Evolutionary conservation across 2,329 filamentous ascomycete species (phyloP), one percentile per base, ranked within the genome.

Genomic region (Hypoxylon sp.): DNA sequence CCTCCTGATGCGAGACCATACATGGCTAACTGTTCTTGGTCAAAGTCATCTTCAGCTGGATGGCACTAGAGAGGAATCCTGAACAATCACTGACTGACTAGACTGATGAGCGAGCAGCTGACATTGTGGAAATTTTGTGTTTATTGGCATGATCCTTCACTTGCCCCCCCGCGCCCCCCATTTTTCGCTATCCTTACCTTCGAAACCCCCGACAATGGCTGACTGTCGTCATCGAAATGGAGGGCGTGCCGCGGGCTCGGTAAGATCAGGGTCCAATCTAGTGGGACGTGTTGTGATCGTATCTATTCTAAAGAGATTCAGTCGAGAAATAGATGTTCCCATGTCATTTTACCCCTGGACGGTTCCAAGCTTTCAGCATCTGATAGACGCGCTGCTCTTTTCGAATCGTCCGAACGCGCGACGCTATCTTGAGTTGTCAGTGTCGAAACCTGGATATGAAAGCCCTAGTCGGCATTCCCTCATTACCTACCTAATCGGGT

Each of bases 241-340:
- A 57, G 21, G 34, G 46, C 45, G 65, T 70, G 34, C 68, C 68
- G 68, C 39, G 59, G 68, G 65, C 68, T 66, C 59, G 68, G 68
- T 68, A 70, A 67, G 63, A 56, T 59, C 61, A 70, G 58, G 68
- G 62, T 63, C 68, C 56, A 70, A 29, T 21, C 52, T 64, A 63
- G 48, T 50, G 59, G 62, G 39, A 66, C 48, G 14, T 43, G 14
- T 64, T 52, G 34, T 56, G 54, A 55, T 62, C 53, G 45, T 29
- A n/a, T 46, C 19, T 47, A 37, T 47, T 47, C 9, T 32, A 29
- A 34, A n/a, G 23, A 21, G 25, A 47, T 25, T 23, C 23, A 47
- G 29, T 37, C 54, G 23, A 41, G 45, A 5, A 21, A 12, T 48
- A 58, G 41, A 29, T 50, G 41, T 50, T 46, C 53, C 23, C 41